These are phyloP conservation scores for Suillus plorans DNA, from an alignment of 768 basidiomycete genomes.

Conservation along the genomic window DNA sequence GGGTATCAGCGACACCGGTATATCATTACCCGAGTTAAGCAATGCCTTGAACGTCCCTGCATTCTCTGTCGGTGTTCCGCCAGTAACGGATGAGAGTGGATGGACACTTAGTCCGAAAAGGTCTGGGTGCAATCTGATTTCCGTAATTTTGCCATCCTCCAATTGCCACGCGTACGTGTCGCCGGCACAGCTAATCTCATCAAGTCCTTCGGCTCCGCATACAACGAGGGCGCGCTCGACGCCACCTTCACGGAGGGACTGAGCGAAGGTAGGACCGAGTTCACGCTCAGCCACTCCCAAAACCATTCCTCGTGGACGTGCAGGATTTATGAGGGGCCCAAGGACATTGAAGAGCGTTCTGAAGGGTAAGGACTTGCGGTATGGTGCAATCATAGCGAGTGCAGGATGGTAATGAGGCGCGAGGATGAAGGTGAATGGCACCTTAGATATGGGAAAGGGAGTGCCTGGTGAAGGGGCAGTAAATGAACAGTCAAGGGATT, in stretches of 20 bases:
- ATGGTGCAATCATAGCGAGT: slow-evolving; percentile 77
- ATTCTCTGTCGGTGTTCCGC: slow-evolving; percentile 79
- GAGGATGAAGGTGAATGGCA: slow-evolving; percentile 91
- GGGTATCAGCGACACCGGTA: slow-evolving; percentile 58
- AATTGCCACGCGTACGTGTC: slow-evolving; percentile 86
- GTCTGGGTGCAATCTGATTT: slow-evolving; percentile 60
- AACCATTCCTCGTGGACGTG: slow-evolving; percentile 83
- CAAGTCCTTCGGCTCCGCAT: slow-evolving; percentile 87
- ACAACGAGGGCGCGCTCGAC: slow-evolving; percentile 89
- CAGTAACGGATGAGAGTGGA: slow-evolving; percentile 66
- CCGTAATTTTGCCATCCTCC: slow-evolving; percentile 62
- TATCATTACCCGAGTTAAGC: slow-evolving; percentile 54
- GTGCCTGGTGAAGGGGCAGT: slow-evolving; percentile 51
- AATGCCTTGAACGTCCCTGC: slow-evolving; percentile 68
- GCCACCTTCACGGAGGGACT: slow-evolving; percentile 67
- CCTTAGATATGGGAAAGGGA: slow-evolving; percentile 48
- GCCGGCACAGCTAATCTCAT: slow-evolving; percentile 95
- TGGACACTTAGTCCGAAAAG: slow-evolving; percentile 78
- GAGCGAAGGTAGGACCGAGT: slow-evolving; percentile 80
- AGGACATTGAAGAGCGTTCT: slow-evolving; percentile 96
- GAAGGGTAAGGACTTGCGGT: slow-evolving; percentile 85
- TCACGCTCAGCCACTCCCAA: slow-evolving; percentile 84
- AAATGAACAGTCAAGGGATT: slow-evolving; percentile 80
- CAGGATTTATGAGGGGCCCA: slow-evolving; percentile 93
- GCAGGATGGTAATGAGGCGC: slow-evolving; percentile 93